phyloP scores from a whole-genome alignment of 441 rosid genomes.

The Adansonia rubrostipa region DNA sequence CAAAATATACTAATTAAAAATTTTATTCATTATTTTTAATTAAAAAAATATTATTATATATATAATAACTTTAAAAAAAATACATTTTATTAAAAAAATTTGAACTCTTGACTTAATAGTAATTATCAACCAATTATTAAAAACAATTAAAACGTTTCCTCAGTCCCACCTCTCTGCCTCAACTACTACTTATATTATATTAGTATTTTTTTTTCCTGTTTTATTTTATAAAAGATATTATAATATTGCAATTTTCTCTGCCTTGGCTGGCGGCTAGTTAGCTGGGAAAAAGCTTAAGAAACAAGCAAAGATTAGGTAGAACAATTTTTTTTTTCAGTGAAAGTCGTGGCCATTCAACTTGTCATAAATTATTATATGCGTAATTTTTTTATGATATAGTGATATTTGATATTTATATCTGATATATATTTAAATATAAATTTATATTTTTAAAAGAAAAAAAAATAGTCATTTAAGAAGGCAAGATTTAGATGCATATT shows the following conservation, averaged over 20 bases:
- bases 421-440: too few species aligned
- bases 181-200: not conserved
- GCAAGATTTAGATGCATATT: too few species aligned
- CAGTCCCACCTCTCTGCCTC: conserved; percentile 22
- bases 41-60: too few species aligned
- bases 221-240: not conserved
- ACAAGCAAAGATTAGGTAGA: not conserved
- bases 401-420: too few species aligned
- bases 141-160: not conserved
- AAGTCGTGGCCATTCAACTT: not conserved
- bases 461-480: too few species aligned
- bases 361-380: not conserved
- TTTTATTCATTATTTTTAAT: too few species aligned
- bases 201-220: not conserved
- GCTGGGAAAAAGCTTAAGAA: not conserved
- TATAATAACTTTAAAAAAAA: not conserved
- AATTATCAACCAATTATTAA: not conserved
- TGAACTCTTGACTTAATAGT: not conserved
- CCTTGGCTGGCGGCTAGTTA: not conserved
- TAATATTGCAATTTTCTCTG: not conserved
- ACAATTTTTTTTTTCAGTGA: not conserved
- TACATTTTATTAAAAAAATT: not conserved
- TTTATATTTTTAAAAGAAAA: too few species aligned
- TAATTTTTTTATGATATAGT: not conserved
- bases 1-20: too few species aligned